A percentile compares a stretch with the other conserved stretches of the same genome.
Conservation (phyloP, 208 protist genomes). For the Crithidia thermophila region DNA sequence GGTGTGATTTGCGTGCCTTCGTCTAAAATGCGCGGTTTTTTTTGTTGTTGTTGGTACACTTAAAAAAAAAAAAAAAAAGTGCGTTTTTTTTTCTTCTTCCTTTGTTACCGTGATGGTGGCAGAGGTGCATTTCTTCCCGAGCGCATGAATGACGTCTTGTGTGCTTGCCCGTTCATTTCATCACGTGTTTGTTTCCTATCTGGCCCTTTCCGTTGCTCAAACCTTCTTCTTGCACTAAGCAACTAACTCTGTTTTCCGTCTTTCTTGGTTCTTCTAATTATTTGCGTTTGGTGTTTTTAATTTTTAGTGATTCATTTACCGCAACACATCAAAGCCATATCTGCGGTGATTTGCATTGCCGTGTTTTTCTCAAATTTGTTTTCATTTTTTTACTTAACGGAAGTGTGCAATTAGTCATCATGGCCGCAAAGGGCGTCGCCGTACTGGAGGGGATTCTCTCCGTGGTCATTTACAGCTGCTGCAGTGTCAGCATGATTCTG, state of each 20-base stretch:
- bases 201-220: too few relatives aligned
- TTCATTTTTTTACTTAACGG: background rate
- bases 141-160: too few relatives aligned
- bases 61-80: constrained; percentile 9
- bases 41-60: background rate
- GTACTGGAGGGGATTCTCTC: constrained; percentile 34
- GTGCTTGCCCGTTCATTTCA: too few relatives aligned
- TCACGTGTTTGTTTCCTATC: too few relatives aligned
- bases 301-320: background rate
- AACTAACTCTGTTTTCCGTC: too few relatives aligned
- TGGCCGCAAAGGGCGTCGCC: background rate
- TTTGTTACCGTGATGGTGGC: too few relatives aligned
- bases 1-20: too few relatives aligned
- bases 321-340: background rate
- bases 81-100: background rate
- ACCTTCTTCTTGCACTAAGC: background rate
- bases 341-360: background rate
- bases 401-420: background rate
- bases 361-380: background rate
- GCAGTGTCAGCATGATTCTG: constrained; percentile 87
- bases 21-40: too few relatives aligned
- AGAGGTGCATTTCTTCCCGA: too few relatives aligned
- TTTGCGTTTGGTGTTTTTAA: background rate
- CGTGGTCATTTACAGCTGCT: constrained; percentile 65
- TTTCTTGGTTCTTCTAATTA: too few relatives aligned